Conservation (phyloP, 192 early-diverging fungal species). For the Rhizoclosmatium sp. region DNA sequence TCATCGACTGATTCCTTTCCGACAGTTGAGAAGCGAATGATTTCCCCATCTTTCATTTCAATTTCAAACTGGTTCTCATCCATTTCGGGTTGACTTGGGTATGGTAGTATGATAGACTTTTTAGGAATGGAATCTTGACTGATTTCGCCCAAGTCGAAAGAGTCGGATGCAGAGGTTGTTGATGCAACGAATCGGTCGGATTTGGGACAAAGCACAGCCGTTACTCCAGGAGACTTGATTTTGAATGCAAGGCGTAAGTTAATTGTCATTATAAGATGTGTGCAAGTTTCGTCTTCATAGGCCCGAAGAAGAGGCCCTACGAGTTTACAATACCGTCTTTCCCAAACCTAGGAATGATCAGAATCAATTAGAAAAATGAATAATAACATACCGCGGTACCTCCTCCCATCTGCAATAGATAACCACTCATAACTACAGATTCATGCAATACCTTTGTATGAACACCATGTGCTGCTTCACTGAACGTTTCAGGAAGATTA, state of each 20-base stretch:
- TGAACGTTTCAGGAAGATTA: conserved; percentile 10
- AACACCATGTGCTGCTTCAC: conserved; percentile 23
- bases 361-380: neutral
- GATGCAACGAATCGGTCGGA: conserved; percentile 15
- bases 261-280: conserved; percentile 20
- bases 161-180: neutral
- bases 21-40: conserved; percentile 17
- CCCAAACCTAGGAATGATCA: neutral
- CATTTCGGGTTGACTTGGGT: neutral
- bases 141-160: neutral
- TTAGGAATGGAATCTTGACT: neutral
- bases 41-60: conserved; percentile 36
- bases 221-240: conserved; percentile 7
- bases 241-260: conserved; percentile 4
- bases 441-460: conserved; percentile 19
- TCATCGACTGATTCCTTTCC: conserved; percentile 1
- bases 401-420: conserved; percentile 30
- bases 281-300: neutral
- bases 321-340: conserved; percentile 19
- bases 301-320: conserved; percentile 10
- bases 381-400: conserved; percentile 11
- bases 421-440: conserved; percentile 11
- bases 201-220: conserved; percentile 13
- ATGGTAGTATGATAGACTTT: neutral
- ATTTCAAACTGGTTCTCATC: conserved; percentile 30